Conservation (phyloP, 768 basidiomycete genomes). For the Lactarius sp. region DNA sequence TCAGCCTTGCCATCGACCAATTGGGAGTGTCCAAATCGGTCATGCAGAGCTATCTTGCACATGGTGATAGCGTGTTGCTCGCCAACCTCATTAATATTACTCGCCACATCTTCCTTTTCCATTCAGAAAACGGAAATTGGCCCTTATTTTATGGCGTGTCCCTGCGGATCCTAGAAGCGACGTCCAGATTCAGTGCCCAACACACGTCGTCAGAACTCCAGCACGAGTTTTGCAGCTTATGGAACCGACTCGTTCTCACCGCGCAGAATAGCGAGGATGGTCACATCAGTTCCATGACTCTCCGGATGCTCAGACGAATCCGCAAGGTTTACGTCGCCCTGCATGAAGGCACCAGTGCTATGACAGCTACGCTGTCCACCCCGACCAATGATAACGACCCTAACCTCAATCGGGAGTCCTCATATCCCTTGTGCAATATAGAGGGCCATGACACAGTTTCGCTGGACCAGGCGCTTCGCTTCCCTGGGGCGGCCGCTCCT, state of each 20-base stretch:
- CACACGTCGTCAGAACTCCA: constrained; percentile 1
- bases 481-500: neutral
- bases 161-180: neutral
- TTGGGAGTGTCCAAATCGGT: neutral
- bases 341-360: neutral
- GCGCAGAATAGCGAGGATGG: neutral
- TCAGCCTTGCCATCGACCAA: neutral
- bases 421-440: constrained; percentile 6
- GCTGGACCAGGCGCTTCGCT: neutral
- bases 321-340: neutral
- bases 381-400: neutral
- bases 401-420: neutral
- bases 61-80: neutral
- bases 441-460: neutral
- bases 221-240: constrained; percentile 2
- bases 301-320: neutral
- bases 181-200: neutral
- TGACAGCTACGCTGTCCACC: neutral
- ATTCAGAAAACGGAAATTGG: neutral
- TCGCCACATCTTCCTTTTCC: neutral
- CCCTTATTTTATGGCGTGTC: neutral
- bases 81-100: constrained; percentile 7
- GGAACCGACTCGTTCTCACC: constrained; percentile 7
- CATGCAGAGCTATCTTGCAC: neutral
- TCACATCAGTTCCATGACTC: neutral